Percentiles rank a stretch among this genome's conserved stretches.
phyloP scores from a whole-genome alignment of 495 filamentous ascomycete genomes.

The Lindgomyces ingoldianus region DNA sequence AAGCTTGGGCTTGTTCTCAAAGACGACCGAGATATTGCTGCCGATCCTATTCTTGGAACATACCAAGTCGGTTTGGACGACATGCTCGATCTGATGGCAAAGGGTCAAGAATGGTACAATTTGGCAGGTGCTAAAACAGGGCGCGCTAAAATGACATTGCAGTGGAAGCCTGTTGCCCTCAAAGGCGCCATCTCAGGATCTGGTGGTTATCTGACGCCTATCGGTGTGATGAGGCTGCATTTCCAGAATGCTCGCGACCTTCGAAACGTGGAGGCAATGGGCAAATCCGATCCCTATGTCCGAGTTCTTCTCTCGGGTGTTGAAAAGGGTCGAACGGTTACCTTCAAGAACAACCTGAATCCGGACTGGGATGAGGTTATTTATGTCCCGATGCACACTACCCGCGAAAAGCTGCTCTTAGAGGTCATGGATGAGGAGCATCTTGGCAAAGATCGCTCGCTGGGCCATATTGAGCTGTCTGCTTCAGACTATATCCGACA shows the following conservation, averaged over 20 bases:
- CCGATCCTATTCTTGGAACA: conserved; percentile 83
- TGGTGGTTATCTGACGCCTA: conserved; percentile 87
- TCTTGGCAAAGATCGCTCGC: conserved; percentile 79
- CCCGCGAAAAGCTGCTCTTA: conserved; percentile 78
- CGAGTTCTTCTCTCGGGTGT: conserved; percentile 86
- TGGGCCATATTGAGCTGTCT: conserved; percentile 75
- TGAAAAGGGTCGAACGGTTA: conserved; percentile 87
- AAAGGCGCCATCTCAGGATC: conserved; percentile 70
- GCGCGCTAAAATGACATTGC: conserved; percentile 79
- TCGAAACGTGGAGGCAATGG: conserved; percentile 90
- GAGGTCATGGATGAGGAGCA: conserved; percentile 98
- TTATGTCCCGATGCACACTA: conserved; percentile 87
- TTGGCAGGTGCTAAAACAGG: conserved; percentile 79
- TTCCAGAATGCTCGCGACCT: conserved; percentile 80
- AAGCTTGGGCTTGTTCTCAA: conserved; percentile 90
- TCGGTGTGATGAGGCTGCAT: conserved; percentile 92
- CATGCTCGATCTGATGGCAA: conserved; percentile 85
- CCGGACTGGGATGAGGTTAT: conserved; percentile 95
- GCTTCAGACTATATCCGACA: conserved; percentile 77
- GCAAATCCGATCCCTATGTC: conserved; percentile 94
- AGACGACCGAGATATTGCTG: conserved; percentile 81
- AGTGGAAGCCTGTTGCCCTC: conserved; percentile 93
- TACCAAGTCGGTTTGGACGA: conserved; percentile 95
- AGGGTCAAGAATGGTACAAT: conserved; percentile 95
- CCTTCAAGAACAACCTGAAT: conserved; percentile 92